phyloP scores from a whole-genome alignment of 768 basidiomycete species.

The Suillus discolor region DNA sequence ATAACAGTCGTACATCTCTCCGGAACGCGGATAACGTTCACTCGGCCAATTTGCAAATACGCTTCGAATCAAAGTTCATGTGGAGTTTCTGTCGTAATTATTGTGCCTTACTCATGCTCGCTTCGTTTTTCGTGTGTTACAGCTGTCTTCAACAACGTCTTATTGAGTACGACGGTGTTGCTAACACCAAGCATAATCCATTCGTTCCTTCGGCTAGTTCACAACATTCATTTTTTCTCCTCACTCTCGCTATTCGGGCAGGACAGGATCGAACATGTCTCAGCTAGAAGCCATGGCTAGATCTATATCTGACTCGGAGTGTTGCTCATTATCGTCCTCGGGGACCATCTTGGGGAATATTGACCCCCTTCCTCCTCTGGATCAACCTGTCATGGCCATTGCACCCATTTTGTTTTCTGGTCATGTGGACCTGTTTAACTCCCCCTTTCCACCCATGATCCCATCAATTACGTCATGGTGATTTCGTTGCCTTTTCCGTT shows the following conservation, averaged over 20 bases:
- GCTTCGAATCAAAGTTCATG: neutral
- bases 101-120: constrained; percentile 11
- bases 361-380: neutral
- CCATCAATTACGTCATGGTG: too few relatives aligned
- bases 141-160: neutral
- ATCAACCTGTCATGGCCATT: too few relatives aligned
- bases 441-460: neutral
- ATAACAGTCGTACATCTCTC: neutral
- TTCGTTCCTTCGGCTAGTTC: neutral
- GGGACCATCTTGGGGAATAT: neutral
- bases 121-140: neutral
- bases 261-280: neutral
- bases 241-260: neutral
- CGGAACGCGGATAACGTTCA: neutral
- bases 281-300: neutral
- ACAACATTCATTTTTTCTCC: neutral
- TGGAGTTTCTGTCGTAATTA: constrained; percentile 1
- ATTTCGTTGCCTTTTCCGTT: too few relatives aligned
- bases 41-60: neutral
- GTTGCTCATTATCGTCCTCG: neutral
- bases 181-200: neutral
- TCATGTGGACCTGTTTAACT: too few relatives aligned
- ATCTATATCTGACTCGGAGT: neutral
- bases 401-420: neutral
- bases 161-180: neutral